Percentiles rank a stretch among this genome's conserved stretches.
These are phyloP conservation scores for Nematocida minor DNA, from an alignment of 371 early-diverging fungal species.

Conservation along the genomic window DNA sequence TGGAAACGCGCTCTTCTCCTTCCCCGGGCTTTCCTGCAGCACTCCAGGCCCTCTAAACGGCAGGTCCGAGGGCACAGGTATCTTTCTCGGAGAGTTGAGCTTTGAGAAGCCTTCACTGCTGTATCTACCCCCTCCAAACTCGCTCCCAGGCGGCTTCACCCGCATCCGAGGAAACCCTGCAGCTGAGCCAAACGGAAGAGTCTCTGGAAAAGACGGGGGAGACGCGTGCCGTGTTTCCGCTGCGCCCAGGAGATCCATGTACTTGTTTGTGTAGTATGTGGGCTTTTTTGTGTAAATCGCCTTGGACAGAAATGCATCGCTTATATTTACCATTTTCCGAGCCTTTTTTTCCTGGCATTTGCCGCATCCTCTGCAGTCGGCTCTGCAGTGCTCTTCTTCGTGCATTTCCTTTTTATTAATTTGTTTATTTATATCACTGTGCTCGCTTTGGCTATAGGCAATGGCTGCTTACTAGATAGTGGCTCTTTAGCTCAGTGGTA, in stretches of 20 bases:
- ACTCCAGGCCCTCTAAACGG: not conserved
- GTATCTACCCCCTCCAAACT: not conserved
- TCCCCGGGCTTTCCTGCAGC: not conserved
- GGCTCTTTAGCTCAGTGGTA: slow-evolving; percentile 56
- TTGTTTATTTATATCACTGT: slow-evolving; percentile 17
- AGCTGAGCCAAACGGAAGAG: not conserved
- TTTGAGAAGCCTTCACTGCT: not conserved
- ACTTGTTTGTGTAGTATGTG: slow-evolving; percentile 22
- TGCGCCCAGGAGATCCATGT: not conserved
- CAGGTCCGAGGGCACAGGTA: not conserved
- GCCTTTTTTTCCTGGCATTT: slow-evolving; percentile 9
- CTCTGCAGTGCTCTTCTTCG: not conserved
- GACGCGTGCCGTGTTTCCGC: not conserved
- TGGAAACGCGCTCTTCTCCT: not conserved
- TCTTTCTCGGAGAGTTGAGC: not conserved
- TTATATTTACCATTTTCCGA: slow-evolving; percentile 22
- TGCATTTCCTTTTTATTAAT: slow-evolving; percentile 10
- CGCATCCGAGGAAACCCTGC: no score
- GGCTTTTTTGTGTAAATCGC: slow-evolving; percentile 45
- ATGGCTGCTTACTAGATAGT: no score
- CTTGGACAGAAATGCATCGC: slow-evolving; percentile 41
- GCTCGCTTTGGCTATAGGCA: no score
- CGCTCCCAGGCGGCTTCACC: not conserved
- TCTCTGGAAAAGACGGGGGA: not conserved
- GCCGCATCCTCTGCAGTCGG: slow-evolving; percentile 4